phyloP scores from a whole-genome alignment of 306 rosid genomes.

The Ormosia semicastrata region DNA sequence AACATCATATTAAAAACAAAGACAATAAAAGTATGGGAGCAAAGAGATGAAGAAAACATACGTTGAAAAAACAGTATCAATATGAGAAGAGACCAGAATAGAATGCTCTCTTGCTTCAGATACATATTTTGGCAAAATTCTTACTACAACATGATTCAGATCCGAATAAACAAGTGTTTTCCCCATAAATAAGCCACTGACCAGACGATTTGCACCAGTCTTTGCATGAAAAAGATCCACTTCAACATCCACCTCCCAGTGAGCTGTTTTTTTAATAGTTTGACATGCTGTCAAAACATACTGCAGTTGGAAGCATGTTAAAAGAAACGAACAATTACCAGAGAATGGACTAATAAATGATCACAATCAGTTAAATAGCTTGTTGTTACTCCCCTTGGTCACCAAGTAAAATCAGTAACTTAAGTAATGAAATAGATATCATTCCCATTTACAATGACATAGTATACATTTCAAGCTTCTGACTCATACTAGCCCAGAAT shows the following conservation, averaged over 20 bases:
- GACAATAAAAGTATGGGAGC: conserved; percentile 19
- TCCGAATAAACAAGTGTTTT: conserved; percentile 83
- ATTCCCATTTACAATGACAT: not conserved
- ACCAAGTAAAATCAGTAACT: not conserved
- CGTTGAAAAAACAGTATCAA: conserved; percentile 92
- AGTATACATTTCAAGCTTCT: not conserved
- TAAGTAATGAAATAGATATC: not conserved
- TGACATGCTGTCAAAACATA: conserved; percentile 71
- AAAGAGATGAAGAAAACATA: conserved; percentile 51
- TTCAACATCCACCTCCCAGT: conserved; percentile 96
- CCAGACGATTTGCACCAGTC: conserved; percentile 67
- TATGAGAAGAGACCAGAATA: conserved; percentile 92
- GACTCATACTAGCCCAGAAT: not conserved
- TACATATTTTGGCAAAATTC: conserved; percentile 78
- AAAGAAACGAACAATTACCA: conserved; percentile 6
- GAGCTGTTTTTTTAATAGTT: conserved; percentile 74
- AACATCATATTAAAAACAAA: not conserved
- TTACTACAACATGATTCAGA: conserved; percentile 62
- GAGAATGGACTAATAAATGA: not conserved
- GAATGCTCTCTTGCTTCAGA: conserved; percentile 71
- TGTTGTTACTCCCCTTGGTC: not conserved
- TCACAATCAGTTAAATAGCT: conserved; percentile 3
- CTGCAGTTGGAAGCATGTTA: conserved; percentile 50
- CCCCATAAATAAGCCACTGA: conserved; percentile 72
- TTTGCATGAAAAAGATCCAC: conserved; percentile 77